Percentiles rank a stretch among this genome's conserved stretches.
These are phyloP conservation scores for Coniophora puteana DNA, from an alignment of 1,284 basidiomycete species.

Conservation along the genomic window DNA sequence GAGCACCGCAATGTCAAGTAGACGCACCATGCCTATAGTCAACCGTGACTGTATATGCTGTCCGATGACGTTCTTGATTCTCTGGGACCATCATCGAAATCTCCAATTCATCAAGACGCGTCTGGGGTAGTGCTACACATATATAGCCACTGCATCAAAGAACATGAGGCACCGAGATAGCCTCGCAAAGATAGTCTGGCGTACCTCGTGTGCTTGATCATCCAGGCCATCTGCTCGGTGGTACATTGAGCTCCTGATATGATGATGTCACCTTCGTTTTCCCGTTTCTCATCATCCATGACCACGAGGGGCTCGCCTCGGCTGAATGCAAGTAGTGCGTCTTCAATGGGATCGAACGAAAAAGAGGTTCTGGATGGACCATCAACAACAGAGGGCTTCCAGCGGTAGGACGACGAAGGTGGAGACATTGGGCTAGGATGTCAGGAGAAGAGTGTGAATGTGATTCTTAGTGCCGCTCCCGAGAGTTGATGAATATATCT, in stretches of 20 bases:
- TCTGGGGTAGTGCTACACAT: slow-evolving; percentile 81
- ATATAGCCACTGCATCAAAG: slow-evolving; percentile 80
- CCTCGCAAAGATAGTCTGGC: slow-evolving; percentile 18
- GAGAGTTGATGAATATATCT: no score
- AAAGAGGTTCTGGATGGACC: slow-evolving; percentile 32
- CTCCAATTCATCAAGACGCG: slow-evolving; percentile 76
- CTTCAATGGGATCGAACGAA: slow-evolving; percentile 70
- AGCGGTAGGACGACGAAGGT: no score
- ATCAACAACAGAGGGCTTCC: slow-evolving; percentile 16
- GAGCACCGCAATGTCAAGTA: no score
- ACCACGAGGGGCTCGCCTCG: slow-evolving; percentile 91
- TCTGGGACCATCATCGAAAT: slow-evolving; percentile 93
- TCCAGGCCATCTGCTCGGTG: slow-evolving; percentile 98
- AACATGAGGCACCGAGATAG: slow-evolving; percentile 10
- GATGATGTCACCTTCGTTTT: slow-evolving; percentile 95
- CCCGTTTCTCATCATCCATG: slow-evolving; percentile 91
- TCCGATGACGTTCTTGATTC: slow-evolving; percentile 90
- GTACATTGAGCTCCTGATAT: slow-evolving; percentile 80
- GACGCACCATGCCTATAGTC: slow-evolving; percentile 83
- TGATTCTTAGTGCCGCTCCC: no score
- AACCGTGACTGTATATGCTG: slow-evolving; percentile 96
- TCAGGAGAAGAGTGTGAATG: no score
- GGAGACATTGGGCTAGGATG: no score
- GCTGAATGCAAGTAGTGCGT: slow-evolving; percentile 76
- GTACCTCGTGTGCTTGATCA: slow-evolving; percentile 94